A percentile compares a stretch with the other conserved stretches of the same genome.
Conservation (phyloP, 169 alveolate genomes). For the Besnoitia besnoiti region DNA sequence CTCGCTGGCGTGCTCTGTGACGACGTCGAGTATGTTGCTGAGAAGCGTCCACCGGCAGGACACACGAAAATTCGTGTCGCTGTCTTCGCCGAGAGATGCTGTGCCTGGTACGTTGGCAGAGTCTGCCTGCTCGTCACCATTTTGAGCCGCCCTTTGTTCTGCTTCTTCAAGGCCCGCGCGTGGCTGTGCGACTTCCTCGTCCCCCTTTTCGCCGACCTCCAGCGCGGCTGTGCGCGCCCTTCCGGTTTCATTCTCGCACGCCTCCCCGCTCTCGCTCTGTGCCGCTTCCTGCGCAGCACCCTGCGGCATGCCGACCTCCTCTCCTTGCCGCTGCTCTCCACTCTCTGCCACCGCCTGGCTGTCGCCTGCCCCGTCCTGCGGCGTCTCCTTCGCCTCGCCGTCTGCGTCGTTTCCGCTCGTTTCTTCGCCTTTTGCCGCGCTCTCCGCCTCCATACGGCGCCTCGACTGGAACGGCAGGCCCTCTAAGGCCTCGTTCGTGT, state of each 20-base stretch:
- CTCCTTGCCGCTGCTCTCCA: not conserved
- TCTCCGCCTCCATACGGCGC: not conserved
- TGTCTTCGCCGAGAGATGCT: too few relatives aligned
- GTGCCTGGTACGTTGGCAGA: too few relatives aligned
- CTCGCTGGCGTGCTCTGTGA: not conserved
- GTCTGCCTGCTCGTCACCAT: too few relatives aligned
- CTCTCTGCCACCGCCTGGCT: too few relatives aligned
- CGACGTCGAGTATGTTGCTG: not conserved
- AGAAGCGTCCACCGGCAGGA: slow-evolving; percentile 1
- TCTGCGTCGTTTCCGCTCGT: not conserved
- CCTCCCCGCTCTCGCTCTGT: not conserved
- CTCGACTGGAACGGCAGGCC: too few relatives aligned
- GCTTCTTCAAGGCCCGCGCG: too few relatives aligned
- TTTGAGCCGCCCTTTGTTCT: too few relatives aligned
- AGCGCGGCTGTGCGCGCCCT: too few relatives aligned
- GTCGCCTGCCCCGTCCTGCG: not conserved
- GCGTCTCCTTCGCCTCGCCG: not conserved
- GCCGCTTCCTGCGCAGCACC: not conserved
- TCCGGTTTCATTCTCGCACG: not conserved
- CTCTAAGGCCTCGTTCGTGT: too few relatives aligned
- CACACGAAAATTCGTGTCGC: not conserved
- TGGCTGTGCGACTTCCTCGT: not conserved
- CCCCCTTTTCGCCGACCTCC: not conserved
- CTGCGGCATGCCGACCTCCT: not conserved
- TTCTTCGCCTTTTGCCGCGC: not conserved